These are phyloP conservation scores for Solanum gandarillasii DNA, from an alignment of 257 asterid species.

Conservation along the genomic window DNA sequence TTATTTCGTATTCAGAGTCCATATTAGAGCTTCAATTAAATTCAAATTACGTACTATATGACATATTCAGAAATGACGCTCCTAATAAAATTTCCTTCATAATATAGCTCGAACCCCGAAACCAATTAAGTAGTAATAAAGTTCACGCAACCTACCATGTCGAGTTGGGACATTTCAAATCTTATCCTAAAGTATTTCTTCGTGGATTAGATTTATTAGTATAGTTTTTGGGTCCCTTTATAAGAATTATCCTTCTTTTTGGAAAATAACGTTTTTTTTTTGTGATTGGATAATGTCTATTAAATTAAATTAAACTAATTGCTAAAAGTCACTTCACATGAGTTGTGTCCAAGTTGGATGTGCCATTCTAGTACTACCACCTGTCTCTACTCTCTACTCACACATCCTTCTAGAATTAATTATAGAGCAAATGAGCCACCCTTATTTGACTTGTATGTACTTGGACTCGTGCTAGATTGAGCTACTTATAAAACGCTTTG, in stretches of 20 bases:
- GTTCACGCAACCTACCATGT: neutral
- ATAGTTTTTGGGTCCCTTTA: neutral
- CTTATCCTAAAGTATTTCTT: neutral
- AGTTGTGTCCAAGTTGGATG: neutral
- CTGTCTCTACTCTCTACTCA: neutral
- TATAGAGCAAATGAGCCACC: neutral
- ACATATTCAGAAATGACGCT: too few relatives aligned
- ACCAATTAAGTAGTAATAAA: neutral
- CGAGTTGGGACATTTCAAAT: neutral
- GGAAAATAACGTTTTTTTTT: neutral
- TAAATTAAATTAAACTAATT: neutral
- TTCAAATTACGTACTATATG: fast-evolving
- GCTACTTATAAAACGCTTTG: neutral
- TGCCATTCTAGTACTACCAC: neutral
- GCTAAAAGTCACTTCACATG: neutral
- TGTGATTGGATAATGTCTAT: neutral
- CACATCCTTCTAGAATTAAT: neutral
- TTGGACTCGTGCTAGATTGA: too few relatives aligned
- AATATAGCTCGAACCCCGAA: too few relatives aligned
- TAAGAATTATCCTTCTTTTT: neutral
- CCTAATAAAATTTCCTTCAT: too few relatives aligned
- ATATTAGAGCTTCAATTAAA: too few relatives aligned
- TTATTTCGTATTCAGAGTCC: fast-evolving
- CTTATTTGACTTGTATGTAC: neutral
- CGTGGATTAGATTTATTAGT: neutral